Evolutionary conservation across 495 filamentous ascomycete species (phyloP).

Genomic region (Symbiotaphrina buchneri): DNA sequence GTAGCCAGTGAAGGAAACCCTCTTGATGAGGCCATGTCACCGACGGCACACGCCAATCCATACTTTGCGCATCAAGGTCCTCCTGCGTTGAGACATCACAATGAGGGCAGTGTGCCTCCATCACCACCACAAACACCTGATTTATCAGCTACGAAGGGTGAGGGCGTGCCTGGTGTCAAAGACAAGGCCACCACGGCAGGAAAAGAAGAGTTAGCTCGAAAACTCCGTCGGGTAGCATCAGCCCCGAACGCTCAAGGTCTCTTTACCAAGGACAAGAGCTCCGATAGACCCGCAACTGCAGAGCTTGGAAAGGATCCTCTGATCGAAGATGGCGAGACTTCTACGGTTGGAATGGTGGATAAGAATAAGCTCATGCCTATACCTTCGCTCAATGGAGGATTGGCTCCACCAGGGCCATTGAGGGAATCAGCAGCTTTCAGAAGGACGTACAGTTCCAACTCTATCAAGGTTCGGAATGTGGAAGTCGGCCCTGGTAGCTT

Average conservation of each 20-base stretch:
- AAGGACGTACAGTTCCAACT: slow-evolving; percentile 95
- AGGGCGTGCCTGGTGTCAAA: slow-evolving; percentile 23
- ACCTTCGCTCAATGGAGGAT: slow-evolving; percentile 20
- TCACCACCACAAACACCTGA: slow-evolving; percentile 84
- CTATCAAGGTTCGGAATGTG: slow-evolving; percentile 92
- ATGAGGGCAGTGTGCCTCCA: slow-evolving; percentile 83
- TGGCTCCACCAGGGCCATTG: slow-evolving; percentile 28
- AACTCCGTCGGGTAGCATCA: slow-evolving; percentile 79
- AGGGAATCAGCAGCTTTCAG: slow-evolving; percentile 50
- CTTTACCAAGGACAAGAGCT: slow-evolving; percentile 42
- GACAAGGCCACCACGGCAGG: slow-evolving; percentile 60
- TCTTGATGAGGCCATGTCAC: slow-evolving; percentile 71
- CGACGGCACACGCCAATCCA: slow-evolving; percentile 86
- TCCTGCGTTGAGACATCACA: slow-evolving; percentile 78
- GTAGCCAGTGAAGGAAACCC: slow-evolving; percentile 86
- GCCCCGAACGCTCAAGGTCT: slow-evolving; percentile 93
- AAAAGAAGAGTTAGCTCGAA: slow-evolving; percentile 83
- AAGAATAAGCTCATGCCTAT: slow-evolving; percentile 17
- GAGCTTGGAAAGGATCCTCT: slow-evolving; percentile 61
- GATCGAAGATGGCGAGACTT: slow-evolving; percentile 27
- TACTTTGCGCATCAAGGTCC: slow-evolving; percentile 96
- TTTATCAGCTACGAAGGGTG: slow-evolving; percentile 43
- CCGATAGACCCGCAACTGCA: slow-evolving; percentile 55
- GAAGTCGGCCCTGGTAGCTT: slow-evolving; percentile 92
- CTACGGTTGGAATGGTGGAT: slow-evolving; percentile 28